Conservation (phyloP, 305 asterid species). For the Vinca major region DNA sequence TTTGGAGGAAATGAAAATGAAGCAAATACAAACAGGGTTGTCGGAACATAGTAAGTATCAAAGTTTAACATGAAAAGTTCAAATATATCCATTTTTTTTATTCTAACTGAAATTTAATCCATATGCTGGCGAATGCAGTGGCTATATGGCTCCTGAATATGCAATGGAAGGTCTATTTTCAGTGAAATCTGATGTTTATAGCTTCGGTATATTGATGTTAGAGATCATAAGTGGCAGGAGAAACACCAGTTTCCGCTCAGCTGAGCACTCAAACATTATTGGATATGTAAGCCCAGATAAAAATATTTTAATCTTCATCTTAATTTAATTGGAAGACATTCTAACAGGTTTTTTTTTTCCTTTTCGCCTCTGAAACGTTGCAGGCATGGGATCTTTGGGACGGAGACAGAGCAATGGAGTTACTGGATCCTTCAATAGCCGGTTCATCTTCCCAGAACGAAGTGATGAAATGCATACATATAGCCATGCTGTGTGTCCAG, state of each 20-base stretch:
- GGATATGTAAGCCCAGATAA: conserved; percentile 49
- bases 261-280: conserved; percentile 43
- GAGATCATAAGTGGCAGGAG: conserved; percentile 68
- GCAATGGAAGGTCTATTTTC: conserved; percentile 92
- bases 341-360: conserved; percentile 5
- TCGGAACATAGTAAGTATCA: conserved; percentile 75
- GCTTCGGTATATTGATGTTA: conserved; percentile 68
- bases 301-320: too few species aligned
- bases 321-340: too few species aligned
- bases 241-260: conserved; percentile 43
- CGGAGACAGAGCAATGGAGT: conserved; percentile 37
- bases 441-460: conserved; percentile 30
- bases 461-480: conserved; percentile 56
- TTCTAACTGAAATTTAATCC: neutral
- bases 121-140: neutral
- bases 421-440: conserved; percentile 39
- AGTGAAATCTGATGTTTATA: conserved; percentile 72
- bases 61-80: neutral
- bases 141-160: conserved; percentile 44
- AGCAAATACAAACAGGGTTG: conserved; percentile 68
- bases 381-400: conserved; percentile 90
- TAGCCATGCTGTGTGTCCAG: conserved; percentile 76
- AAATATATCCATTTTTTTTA: neutral
- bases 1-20: conserved; percentile 77
- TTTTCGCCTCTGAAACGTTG: conserved; percentile 10